phyloP scores from a whole-genome alignment of 148 eudicot genomes.

The Beta vulgaris region DNA sequence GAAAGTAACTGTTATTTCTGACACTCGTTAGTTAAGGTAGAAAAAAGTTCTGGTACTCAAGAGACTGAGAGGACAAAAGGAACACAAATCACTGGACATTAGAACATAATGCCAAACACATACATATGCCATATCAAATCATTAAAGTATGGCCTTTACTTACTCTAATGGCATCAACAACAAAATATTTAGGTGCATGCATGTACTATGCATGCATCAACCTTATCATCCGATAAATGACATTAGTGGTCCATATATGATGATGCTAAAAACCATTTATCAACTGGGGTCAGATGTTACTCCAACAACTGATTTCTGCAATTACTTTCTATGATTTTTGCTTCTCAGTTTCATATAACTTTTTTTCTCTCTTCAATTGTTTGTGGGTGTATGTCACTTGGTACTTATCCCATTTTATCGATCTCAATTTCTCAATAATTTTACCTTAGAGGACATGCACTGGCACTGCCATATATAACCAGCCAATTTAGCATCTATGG shows the following conservation, averaged over 20 bases:
- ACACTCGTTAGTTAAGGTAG: too few species aligned
- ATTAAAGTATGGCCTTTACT: slow-evolving; percentile 6
- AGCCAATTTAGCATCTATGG: background rate
- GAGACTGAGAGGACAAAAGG: slow-evolving; percentile 5
- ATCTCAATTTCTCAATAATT: background rate
- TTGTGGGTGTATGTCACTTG: background rate
- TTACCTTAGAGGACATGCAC: slow-evolving; percentile 1
- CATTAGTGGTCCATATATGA: slow-evolving; percentile 25
- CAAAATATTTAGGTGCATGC: slow-evolving; percentile 19
- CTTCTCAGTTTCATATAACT: slow-evolving; percentile 3
- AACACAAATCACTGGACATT: slow-evolving; percentile 2
- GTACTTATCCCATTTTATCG: background rate
- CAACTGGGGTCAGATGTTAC: slow-evolving; percentile 14
- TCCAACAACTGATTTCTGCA: background rate
- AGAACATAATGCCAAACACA: background rate
- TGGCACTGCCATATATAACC: background rate
- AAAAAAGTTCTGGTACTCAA: background rate
- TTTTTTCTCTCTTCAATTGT: background rate
- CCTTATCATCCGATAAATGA: slow-evolving; percentile 14
- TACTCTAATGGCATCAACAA: background rate
- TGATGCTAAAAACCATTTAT: slow-evolving; percentile 21
- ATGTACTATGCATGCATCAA: slow-evolving; percentile 21
- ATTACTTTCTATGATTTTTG: slow-evolving; percentile 3
- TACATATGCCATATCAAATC: slow-evolving; percentile 13
- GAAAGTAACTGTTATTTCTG: too few species aligned